Evolutionary conservation across 2,329 filamentous ascomycete genomes (phyloP).

Genomic region (Claviceps paspali): DNA sequence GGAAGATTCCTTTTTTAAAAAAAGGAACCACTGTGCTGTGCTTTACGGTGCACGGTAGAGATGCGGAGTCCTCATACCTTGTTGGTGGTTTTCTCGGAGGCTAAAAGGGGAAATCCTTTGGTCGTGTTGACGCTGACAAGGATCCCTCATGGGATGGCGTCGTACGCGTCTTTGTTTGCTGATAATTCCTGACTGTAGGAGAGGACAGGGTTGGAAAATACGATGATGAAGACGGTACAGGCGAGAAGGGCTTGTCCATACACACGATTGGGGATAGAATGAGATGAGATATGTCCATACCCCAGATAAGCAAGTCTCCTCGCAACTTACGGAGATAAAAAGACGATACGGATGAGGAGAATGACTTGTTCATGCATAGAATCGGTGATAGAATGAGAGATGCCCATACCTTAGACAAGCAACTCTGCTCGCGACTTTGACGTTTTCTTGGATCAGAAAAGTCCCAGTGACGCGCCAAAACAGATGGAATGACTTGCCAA

Average conservation of each 20-base stretch:
- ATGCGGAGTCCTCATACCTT: not conserved
- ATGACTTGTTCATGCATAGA: too few species aligned
- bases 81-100: not conserved
- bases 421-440: constrained; percentile 12
- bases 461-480: constrained; percentile 12
- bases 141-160: too few species aligned
- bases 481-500: constrained; percentile 22
- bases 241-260: too few species aligned
- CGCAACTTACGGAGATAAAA: too few species aligned
- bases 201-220: not conserved
- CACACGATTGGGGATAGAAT: too few species aligned
- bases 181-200: constrained; percentile 1
- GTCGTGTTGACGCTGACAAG: too few species aligned
- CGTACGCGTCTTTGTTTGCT: not conserved
- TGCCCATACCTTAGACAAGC: constrained; percentile 16
- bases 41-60: not conserved
- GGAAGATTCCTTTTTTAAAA: too few species aligned
- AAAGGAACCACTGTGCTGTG: not conserved
- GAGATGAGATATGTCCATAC: too few species aligned
- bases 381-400: not conserved
- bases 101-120: not conserved
- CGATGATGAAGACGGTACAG: too few species aligned
- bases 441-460: not conserved
- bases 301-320: too few species aligned
- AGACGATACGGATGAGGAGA: too few species aligned